A percentile compares a stretch with the other conserved stretches of the same genome.
These are phyloP conservation scores for Saraca asoca DNA, from an alignment of 331 rosid genomes.

Conservation along the genomic window DNA sequence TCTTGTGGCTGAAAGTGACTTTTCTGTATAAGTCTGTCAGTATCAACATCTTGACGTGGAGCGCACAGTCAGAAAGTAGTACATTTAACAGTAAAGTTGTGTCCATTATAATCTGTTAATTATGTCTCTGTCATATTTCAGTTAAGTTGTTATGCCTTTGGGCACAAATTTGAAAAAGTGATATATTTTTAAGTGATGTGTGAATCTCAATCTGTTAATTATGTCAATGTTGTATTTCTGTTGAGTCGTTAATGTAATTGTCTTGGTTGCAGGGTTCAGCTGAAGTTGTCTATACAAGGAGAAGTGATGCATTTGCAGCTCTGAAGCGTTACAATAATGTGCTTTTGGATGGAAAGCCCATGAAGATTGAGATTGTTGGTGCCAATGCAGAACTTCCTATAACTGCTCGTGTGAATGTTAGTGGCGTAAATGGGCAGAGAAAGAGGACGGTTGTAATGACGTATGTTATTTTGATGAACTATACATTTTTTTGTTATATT, in stretches of 20 bases:
- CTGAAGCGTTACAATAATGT: conserved; percentile 85
- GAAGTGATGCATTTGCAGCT: conserved; percentile 98
- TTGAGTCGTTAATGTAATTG: not conserved
- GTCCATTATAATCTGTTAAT: too few relatives aligned
- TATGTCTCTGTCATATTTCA: too few relatives aligned
- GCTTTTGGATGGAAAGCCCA: conserved; percentile 87
- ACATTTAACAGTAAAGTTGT: too few relatives aligned
- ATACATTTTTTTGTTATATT: not conserved
- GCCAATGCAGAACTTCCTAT: not conserved
- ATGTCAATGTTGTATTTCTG: not conserved
- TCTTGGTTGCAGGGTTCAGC: conserved; percentile 77
- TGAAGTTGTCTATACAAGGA: conserved; percentile 84
- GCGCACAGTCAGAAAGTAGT: too few relatives aligned
- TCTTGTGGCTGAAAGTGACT: not conserved
- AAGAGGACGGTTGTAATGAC: conserved; percentile 82
- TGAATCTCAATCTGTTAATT: not conserved
- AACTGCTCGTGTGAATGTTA: conserved; percentile 83
- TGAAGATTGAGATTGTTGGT: conserved; percentile 93
- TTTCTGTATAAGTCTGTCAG: too few relatives aligned
- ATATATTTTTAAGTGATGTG: not conserved
- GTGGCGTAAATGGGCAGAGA: conserved; percentile 74
- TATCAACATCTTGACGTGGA: too few relatives aligned
- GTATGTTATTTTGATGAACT: conserved; percentile 42
- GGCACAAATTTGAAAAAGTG: not conserved
- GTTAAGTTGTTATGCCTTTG: not conserved